phyloP scores from a whole-genome alignment of 2,329 filamentous ascomycete species.

The Diaporthe humulicola region DNA sequence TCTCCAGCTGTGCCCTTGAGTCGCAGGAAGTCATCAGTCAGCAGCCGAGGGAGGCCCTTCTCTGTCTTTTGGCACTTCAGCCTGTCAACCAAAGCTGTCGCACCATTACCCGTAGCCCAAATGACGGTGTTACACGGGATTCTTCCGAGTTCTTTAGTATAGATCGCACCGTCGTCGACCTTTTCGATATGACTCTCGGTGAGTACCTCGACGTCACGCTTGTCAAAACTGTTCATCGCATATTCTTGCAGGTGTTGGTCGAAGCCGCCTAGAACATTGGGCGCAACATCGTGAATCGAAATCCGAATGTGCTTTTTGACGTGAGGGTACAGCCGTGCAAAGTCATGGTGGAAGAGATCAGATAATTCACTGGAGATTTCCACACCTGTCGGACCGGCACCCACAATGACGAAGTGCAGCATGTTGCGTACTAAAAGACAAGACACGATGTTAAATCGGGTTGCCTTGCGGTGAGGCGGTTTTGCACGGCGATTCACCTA shows the following conservation, averaged over 20 bases:
- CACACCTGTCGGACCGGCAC: conserved; percentile 35
- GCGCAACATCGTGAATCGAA: conserved; percentile 36
- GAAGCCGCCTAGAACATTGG: conserved; percentile 31
- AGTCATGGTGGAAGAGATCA: conserved; percentile 35
- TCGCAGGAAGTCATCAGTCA: conserved; percentile 33
- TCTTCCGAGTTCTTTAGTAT: conserved; percentile 30
- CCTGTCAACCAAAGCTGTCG: conserved; percentile 23
- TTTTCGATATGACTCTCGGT: conserved; percentile 37
- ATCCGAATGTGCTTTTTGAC: conserved; percentile 35
- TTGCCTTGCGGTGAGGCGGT: background rate
- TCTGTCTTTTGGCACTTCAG: conserved; percentile 29
- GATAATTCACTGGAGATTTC: conserved; percentile 38
- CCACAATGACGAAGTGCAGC: conserved; percentile 37
- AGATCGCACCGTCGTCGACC: conserved; percentile 30
- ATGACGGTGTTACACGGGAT: conserved; percentile 30
- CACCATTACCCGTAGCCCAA: conserved; percentile 35
- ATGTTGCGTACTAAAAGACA: conserved; percentile 22
- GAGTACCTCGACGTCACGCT: conserved; percentile 33
- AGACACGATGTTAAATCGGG: background rate
- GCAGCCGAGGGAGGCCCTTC: conserved; percentile 33
- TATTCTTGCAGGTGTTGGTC: conserved; percentile 38
- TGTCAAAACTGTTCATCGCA: conserved; percentile 36
- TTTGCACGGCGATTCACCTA: background rate
- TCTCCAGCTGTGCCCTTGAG: background rate
- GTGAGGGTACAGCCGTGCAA: conserved; percentile 34